phyloP scores from a whole-genome alignment of 2,329 filamentous ascomycete species.

The Canariomyces notabilis region DNA sequence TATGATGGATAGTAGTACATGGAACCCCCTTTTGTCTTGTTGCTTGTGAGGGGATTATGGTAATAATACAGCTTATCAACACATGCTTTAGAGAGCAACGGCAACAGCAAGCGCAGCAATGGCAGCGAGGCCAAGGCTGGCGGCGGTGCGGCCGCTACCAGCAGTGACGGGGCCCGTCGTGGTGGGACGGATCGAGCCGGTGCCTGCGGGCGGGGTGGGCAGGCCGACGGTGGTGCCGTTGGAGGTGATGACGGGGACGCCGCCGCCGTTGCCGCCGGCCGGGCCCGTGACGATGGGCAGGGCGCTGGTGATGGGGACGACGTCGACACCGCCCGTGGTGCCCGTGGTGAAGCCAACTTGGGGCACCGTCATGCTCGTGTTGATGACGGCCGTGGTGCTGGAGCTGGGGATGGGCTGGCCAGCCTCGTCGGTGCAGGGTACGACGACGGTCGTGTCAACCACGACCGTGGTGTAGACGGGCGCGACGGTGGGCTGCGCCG shows the following conservation, averaged over 20 bases:
- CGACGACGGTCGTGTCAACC: constrained; percentile 46
- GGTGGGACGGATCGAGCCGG: constrained; percentile 32
- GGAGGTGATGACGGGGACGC: constrained; percentile 13
- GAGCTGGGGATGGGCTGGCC: constrained; percentile 46
- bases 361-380: constrained; percentile 48
- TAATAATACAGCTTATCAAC: constrained; percentile 7
- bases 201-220: constrained; percentile 35
- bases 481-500: constrained; percentile 38
- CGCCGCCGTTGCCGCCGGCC: constrained; percentile 16
- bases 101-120: constrained; percentile 41
- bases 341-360: constrained; percentile 46
- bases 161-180: constrained; percentile 31
- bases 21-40: background rate
- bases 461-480: constrained; percentile 43
- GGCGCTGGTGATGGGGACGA: constrained; percentile 38
- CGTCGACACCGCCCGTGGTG: constrained; percentile 33
- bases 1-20: background rate
- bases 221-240: constrained; percentile 33
- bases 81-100: constrained; percentile 41
- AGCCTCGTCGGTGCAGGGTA: constrained; percentile 44
- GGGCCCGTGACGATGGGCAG: constrained; percentile 24
- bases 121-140: constrained; percentile 42
- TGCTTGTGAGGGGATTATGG: constrained; percentile 1
- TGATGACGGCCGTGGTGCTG: constrained; percentile 42
- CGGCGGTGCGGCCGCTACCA: constrained; percentile 33